Evolutionary conservation across 176 grass and related monocot species (phyloP).

Genomic region (Elymus sibiricus): DNA sequence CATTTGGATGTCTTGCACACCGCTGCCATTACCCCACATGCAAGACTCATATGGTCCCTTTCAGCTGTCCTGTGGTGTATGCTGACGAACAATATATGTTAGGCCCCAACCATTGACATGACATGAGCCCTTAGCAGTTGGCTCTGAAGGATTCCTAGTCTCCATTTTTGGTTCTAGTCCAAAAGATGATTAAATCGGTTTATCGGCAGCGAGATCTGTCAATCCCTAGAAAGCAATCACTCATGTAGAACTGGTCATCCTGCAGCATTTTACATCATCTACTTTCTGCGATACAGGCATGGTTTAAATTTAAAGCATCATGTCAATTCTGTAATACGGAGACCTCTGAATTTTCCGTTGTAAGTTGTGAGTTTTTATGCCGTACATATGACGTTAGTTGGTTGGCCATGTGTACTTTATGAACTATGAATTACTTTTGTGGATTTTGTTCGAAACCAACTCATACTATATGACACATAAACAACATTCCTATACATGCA

Average conservation of each 20-base stretch:
- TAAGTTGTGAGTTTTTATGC: not conserved
- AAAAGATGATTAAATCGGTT: not conserved
- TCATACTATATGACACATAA: not conserved
- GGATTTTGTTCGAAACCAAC: not conserved
- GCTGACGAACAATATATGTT: not conserved
- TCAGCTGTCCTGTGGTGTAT: not conserved
- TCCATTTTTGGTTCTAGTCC: not conserved
- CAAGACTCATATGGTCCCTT: not conserved
- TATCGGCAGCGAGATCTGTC: not conserved
- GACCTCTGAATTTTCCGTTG: not conserved
- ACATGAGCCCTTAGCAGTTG: not conserved
- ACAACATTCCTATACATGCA: not conserved
- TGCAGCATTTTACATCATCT: not conserved
- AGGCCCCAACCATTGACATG: not conserved
- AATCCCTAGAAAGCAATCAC: not conserved
- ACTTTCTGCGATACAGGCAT: not conserved
- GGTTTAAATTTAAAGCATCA: not conserved
- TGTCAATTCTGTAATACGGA: not conserved
- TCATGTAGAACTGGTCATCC: not conserved
- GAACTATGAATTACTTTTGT: not conserved
- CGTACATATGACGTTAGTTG: not conserved
- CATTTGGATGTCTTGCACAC: not conserved
- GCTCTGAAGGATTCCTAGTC: not conserved
- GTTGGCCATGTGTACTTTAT: not conserved
- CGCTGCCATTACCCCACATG: not conserved